Percentiles rank a stretch among this genome's conserved stretches.
Conservation (phyloP, 129 eudicot genomes). For the Pseudognaphalium luteoalbum region DNA sequence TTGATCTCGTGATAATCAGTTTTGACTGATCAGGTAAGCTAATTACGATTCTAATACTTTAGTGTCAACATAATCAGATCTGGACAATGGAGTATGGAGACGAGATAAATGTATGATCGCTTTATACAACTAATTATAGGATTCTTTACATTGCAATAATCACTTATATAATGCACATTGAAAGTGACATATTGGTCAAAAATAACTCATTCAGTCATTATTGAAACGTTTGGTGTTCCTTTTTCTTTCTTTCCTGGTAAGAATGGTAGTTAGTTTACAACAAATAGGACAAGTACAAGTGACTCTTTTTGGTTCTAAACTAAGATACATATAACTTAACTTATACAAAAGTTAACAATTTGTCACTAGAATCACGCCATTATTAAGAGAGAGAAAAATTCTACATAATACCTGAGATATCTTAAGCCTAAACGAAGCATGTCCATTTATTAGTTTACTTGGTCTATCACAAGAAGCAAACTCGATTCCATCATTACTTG, state of each 20-base stretch:
- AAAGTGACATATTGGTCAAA: background rate
- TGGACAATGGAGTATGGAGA: background rate
- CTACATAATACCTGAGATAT: conserved; percentile 66
- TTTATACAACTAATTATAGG: background rate
- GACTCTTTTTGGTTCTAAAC: background rate
- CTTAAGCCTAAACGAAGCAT: conserved; percentile 79
- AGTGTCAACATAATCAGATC: background rate
- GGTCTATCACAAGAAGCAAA: conserved; percentile 74
- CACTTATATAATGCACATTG: background rate
- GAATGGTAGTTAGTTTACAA: background rate
- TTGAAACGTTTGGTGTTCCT: background rate
- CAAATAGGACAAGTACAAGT: background rate
- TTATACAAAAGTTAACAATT: conserved; percentile 6
- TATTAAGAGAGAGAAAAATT: no score
- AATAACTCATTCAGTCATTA: background rate
- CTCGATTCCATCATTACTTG: conserved; percentile 69
- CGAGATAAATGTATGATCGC: no score
- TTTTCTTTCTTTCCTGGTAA: background rate
- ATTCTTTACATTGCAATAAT: background rate
- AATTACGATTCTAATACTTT: background rate
- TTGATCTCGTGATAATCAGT: background rate
- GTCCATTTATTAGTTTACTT: conserved; percentile 63
- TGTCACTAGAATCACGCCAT: conserved; percentile 3
- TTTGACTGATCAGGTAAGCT: background rate
- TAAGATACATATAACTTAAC: background rate